A percentile compares a stretch with the other conserved stretches of the same genome.
phyloP scores from a whole-genome alignment of 129 eudicot species.

The Tagetes erecta region DNA sequence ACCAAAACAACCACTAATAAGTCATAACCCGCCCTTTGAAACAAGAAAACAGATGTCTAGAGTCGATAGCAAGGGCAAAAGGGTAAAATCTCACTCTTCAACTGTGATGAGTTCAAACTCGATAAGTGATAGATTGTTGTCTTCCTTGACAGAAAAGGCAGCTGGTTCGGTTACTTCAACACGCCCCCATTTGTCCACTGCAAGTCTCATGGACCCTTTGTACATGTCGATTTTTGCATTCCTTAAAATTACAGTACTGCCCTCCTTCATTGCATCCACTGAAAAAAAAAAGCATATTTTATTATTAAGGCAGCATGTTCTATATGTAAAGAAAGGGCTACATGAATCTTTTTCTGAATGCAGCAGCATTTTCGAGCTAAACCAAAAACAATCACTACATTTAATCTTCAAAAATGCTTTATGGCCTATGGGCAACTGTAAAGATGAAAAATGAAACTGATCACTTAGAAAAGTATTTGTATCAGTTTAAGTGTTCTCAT shows the following conservation, averaged over 20 bases:
- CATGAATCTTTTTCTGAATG: not conserved
- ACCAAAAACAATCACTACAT: not conserved
- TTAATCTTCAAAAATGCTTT: not conserved
- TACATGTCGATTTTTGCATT: conserved; percentile 67
- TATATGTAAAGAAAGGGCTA: not conserved
- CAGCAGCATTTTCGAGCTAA: not conserved
- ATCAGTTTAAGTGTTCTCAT: not conserved
- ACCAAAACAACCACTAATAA: conserved; percentile 8
- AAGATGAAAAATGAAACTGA: not conserved
- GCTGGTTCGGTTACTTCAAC: conserved; percentile 54
- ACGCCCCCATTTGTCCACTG: conserved; percentile 72
- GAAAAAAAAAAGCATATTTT: conserved; percentile 9
- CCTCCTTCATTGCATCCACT: conserved; percentile 69
- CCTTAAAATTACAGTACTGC: conserved; percentile 49
- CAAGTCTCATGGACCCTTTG: conserved; percentile 80
- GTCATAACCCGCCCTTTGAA: conserved; percentile 13
- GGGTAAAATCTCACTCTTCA: conserved; percentile 38
- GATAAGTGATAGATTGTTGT: conserved; percentile 62
- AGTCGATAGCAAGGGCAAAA: conserved; percentile 20
- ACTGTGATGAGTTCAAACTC: conserved; percentile 64
- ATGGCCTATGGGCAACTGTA: not conserved
- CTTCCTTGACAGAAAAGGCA: conserved; percentile 58
- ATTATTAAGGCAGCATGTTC: not conserved
- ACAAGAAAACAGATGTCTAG: conserved; percentile 23
- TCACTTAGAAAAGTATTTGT: not conserved